Conservation (phyloP, 1,284 basidiomycete genomes). For the Amylostereum areolatum region DNA sequence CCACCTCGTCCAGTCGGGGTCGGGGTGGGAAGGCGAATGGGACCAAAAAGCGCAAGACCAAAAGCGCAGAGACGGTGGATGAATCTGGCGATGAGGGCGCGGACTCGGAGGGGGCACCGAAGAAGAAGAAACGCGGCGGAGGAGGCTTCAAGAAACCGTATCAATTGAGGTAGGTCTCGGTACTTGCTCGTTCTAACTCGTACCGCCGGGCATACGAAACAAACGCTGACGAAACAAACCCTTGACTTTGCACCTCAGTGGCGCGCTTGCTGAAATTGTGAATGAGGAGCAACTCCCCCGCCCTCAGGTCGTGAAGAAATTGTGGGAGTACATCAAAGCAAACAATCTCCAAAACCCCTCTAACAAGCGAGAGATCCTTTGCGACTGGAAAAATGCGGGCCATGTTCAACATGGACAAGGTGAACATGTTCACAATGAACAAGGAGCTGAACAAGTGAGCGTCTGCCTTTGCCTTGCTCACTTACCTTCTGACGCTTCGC, state of each 20-base stretch:
- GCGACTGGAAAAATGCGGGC: conserved; percentile 63
- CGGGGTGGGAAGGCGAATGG: conserved; percentile 34
- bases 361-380: conserved; percentile 78
- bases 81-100: conserved; percentile 47
- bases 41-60: conserved; percentile 39
- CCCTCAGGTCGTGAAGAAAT: conserved; percentile 82
- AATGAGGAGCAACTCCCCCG: conserved; percentile 60
- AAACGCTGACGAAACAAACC: too few species aligned
- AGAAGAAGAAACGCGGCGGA: conserved; percentile 23
- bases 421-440: conserved; percentile 51
- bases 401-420: conserved; percentile 65
- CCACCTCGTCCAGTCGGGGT: conserved; percentile 15
- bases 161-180: conserved; percentile 50
- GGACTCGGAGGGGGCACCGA: conserved; percentile 26
- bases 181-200: not conserved
- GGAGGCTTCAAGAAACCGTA: conserved; percentile 74
- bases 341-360: conserved; percentile 75
- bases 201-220: too few species aligned
- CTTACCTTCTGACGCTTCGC: too few species aligned
- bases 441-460: conserved; percentile 73
- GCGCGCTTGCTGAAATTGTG: not conserved
- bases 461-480: not conserved
- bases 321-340: conserved; percentile 82
- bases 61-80: conserved; percentile 51
- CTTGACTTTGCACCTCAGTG: too few species aligned